Base-by-base conservation (phyloP, 2,329 filamentous ascomycete genomes). In the Colletotrichum musae region DNA sequence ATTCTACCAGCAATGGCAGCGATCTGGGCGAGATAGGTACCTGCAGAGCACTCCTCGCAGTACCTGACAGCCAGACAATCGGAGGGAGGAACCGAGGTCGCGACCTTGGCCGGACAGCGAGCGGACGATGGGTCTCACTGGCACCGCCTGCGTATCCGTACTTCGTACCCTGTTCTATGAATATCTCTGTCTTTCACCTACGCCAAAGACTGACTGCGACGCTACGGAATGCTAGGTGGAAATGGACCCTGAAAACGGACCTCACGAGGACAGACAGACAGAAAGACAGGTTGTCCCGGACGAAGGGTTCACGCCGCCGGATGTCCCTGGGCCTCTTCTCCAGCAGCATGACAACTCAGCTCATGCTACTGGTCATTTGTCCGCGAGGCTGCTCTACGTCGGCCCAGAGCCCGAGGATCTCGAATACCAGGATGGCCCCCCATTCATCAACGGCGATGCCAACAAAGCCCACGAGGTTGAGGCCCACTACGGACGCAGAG, bases 101-200 rank as follows among this genome's bases (percentile, higher is more conserved):
- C 32, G 32, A 36, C 32, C 32, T 36, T 10, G 7, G 32, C 32
- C 32, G 10, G 32, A 36, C 32, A 36, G 32, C 32, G 32, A 10
- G 10, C 32, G 32, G 32, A 36, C 32, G 32, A 10, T 36, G 32
- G 32, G 32, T 48, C 45, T 36, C 52, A 9, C 16, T 28, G 18
- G 60, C 41, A 66, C 61, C 39, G 21, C 21, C 21, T 24, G 21
- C 21, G 21, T 24, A 24, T 24, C 2, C 21, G 21, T 24, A 24
- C 21, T 24, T 24, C 21, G 21, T 24, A 24, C 45, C 60, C 54
- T 64, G 58, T 56, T 71, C 65, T 69, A 71, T 71, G 60, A 58
- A 70, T 70, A 71, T 70, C 65, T 61, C 65, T 58, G 58, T 26
- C 41, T 63, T 43, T 45, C 54, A 51, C 45, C 65, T 56, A 21